phyloP scores from a whole-genome alignment of 306 rosid species.

The Adenanthera pavonina region DNA sequence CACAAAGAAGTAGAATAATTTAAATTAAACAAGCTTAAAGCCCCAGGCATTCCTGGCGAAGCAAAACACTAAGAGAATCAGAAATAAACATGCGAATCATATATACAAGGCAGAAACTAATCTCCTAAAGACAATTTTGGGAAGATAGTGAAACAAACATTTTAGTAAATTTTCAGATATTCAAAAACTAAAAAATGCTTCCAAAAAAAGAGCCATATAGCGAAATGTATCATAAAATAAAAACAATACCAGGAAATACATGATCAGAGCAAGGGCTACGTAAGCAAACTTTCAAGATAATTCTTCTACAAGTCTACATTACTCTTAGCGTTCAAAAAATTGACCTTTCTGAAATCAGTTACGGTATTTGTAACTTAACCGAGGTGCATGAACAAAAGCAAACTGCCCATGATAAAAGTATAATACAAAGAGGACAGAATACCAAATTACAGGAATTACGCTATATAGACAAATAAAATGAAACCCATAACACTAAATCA shows the following conservation, averaged over 20 bases:
- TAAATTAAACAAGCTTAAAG: neutral
- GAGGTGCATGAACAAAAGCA: neutral
- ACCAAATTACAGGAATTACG: slow-evolving; percentile 32
- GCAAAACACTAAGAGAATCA: neutral
- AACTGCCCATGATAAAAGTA: neutral
- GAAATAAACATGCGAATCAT: neutral
- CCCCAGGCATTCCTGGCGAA: neutral
- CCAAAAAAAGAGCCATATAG: neutral
- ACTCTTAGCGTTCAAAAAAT: slow-evolving; percentile 8
- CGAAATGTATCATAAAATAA: neutral
- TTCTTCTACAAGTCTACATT: slow-evolving; percentile 1
- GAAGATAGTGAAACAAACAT: neutral
- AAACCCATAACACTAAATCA: slow-evolving; percentile 8
- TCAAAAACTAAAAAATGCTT: neutral
- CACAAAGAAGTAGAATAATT: neutral
- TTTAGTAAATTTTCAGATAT: neutral
- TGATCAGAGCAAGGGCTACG: neutral
- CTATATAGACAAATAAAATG: neutral
- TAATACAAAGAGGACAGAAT: slow-evolving; percentile 1
- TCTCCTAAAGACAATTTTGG: neutral
- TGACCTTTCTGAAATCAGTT: slow-evolving; percentile 3
- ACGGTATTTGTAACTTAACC: slow-evolving; percentile 8
- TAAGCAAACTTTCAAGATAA: neutral
- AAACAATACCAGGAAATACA: neutral
- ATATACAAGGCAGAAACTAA: slow-evolving; percentile 6